These are phyloP conservation scores for Botrytis paeoniae DNA, from an alignment of 2,329 filamentous ascomycete species.

Conservation along the genomic window DNA sequence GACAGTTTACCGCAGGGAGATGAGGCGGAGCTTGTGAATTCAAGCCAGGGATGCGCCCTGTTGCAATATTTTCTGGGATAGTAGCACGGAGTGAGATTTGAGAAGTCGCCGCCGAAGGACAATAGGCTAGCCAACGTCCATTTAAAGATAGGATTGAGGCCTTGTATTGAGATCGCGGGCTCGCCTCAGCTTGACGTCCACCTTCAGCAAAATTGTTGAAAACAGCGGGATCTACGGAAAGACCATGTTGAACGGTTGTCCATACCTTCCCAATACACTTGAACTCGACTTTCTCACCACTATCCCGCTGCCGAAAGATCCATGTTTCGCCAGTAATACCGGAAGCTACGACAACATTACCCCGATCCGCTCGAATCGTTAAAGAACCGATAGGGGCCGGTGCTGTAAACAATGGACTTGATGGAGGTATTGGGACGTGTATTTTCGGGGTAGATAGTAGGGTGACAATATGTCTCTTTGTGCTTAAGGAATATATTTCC, in stretches of 20 bases:
- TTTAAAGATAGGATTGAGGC: slow-evolving; percentile 67
- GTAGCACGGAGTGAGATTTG: slow-evolving; percentile 66
- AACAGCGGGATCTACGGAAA: slow-evolving; percentile 40
- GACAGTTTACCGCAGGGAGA: slow-evolving; percentile 62
- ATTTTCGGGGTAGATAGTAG: slow-evolving; percentile 68
- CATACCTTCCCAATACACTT: slow-evolving; percentile 70
- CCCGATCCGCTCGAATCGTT: slow-evolving; percentile 68
- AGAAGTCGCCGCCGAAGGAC: slow-evolving; percentile 67
- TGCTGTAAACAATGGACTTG: slow-evolving; percentile 62
- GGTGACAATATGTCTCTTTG: slow-evolving; percentile 67
- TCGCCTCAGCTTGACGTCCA: slow-evolving; percentile 42
- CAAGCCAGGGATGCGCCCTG: slow-evolving; percentile 53
- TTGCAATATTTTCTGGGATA: slow-evolving; percentile 53
- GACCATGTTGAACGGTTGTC: slow-evolving; percentile 73
- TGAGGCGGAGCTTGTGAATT: slow-evolving; percentile 65
- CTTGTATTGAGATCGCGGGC: slow-evolving; percentile 44
- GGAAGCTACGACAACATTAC: slow-evolving; percentile 71
- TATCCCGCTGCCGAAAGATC: slow-evolving; percentile 56
- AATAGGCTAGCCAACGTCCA: slow-evolving; percentile 74
- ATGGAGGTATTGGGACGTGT: slow-evolving; percentile 54
- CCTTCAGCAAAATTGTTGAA: slow-evolving; percentile 29
- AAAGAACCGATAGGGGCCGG: slow-evolving; percentile 71
- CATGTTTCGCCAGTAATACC: slow-evolving; percentile 84
- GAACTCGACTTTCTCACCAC: neutral
- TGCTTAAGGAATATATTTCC: slow-evolving; percentile 81